Evolutionary conservation across 805 yeast genomes (phyloP), one percentile per base, ranked within the genome.

Genomic region (Saccharomycopsis sp.): DNA sequence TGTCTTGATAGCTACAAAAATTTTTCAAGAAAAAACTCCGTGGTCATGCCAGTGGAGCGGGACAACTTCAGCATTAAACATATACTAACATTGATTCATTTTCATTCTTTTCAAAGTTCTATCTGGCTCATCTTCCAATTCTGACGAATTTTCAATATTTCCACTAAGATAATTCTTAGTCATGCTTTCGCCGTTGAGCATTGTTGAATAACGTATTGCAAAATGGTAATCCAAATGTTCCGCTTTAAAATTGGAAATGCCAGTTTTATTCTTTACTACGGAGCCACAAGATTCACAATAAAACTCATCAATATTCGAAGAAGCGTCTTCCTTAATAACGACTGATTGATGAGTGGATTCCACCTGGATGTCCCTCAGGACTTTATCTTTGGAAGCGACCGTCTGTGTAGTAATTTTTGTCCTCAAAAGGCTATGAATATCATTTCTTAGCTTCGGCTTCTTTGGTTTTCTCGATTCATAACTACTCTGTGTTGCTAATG

Each of bases 181-280:
- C 26, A 42, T 21, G 3, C 21, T 14, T 24, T 43, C 48, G 2
- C 52, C 52, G 31, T 49, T 49, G 4, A 49, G 43, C 41, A 43
- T 43, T 14, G 33, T 28, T 3, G 50, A 46, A 33, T 42, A 49
- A 11, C 7, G 32, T 13, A 49, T 21, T 2, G 52, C 52, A 36
- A 46, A 49, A 49, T 49, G 52, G 26, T 13, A 46, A 35, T 49
- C 52, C 16, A 40, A n/a, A 29, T 49, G 52, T 29, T 49, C 52
- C 16, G 20, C 23, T 9, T 33, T 36, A 21, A 37, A 41, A 14
- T 41, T 27, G 2, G 11, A 14, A 36, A 26, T 41, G 16, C 24
- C 38, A 23, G 22, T 7, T 17, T 31, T 40, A 14, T 37, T 34
- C 5, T 21, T 31, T 8, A 45, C 29, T n/a, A 40, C 19, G 16